These are phyloP conservation scores for Dianthus caryophyllus DNA, from an alignment of 148 eudicot species.

Conservation along the genomic window DNA sequence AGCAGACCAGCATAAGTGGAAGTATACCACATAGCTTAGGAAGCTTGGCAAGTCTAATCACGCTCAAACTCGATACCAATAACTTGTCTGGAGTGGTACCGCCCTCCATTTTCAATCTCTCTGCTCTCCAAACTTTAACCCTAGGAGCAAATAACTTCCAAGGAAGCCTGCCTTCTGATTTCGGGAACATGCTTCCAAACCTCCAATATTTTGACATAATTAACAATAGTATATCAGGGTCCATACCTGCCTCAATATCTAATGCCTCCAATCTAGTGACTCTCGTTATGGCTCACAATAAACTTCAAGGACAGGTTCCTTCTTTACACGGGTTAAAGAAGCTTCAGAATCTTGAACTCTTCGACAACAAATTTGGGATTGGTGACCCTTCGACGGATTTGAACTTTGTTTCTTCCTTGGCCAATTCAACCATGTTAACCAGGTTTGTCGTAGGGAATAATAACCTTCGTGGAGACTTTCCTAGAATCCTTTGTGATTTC, in stretches of 20 bases:
- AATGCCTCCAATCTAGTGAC: constrained; percentile 5
- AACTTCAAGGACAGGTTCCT: constrained; percentile 22
- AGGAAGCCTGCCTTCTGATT: constrained; percentile 26
- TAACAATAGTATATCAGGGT: constrained; percentile 20
- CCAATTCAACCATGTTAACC: constrained; percentile 24
- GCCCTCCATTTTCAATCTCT: constrained; percentile 25
- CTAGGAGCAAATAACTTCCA: constrained; percentile 18
- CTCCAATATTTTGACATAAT: constrained; percentile 15
- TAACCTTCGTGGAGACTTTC: constrained; percentile 34
- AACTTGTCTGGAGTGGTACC: constrained; percentile 24
- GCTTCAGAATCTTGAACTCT: constrained; percentile 7
- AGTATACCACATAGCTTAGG: constrained; percentile 22
- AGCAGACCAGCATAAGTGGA: constrained; percentile 10
- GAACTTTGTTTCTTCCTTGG: constrained; percentile 27
- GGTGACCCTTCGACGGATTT: constrained; percentile 21
- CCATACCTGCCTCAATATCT: constrained; percentile 10
- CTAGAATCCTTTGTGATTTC: constrained; percentile 29
- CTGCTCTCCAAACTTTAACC: background rate
- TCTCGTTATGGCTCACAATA: background rate
- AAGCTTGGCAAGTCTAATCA: background rate
- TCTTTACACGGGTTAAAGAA: constrained; percentile 8
- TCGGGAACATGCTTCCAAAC: constrained; percentile 18
- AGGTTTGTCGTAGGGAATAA: constrained; percentile 12
- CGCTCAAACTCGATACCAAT: background rate
- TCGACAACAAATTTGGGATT: constrained; percentile 26